Conservation (phyloP, 2,329 filamentous ascomycete species). For the Hypoxylon sp. region DNA sequence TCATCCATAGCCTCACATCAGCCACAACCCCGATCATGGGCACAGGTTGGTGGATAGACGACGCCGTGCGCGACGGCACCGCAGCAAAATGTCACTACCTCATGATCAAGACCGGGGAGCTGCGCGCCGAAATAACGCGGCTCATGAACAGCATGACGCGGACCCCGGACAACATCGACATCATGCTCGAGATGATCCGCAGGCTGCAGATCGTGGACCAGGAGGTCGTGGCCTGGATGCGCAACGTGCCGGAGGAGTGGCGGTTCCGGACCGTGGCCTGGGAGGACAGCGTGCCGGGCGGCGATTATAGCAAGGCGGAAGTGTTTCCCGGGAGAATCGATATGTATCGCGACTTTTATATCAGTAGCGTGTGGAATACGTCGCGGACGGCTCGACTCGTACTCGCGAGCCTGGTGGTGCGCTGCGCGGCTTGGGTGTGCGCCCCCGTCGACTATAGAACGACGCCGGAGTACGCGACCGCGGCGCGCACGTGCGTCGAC, state of each 20-base stretch:
- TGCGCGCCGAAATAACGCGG: conserved; percentile 68
- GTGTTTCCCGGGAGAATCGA: conserved; percentile 74
- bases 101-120: conserved; percentile 68
- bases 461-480: conserved; percentile 72
- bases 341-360: conserved; percentile 71
- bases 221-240: conserved; percentile 67
- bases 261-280: conserved; percentile 68
- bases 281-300: conserved; percentile 68
- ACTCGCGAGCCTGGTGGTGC: conserved; percentile 69
- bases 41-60: conserved; percentile 72
- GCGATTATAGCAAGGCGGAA: conserved; percentile 68
- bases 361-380: conserved; percentile 72
- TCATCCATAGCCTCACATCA: conserved; percentile 70
- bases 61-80: conserved; percentile 65
- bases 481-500: conserved; percentile 66
- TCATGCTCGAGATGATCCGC: conserved; percentile 67
- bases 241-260: conserved; percentile 65
- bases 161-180: conserved; percentile 65
- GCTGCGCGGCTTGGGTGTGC: conserved; percentile 73
- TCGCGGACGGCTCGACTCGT: conserved; percentile 68
- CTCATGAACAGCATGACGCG: conserved; percentile 64
- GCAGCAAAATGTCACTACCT: conserved; percentile 66
- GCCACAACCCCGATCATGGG: conserved; percentile 68
- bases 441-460: conserved; percentile 74
- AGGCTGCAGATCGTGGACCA: conserved; percentile 68